phyloP scores from a whole-genome alignment of 208 protist genomes.

The Trypanosoma cruzi region DNA sequence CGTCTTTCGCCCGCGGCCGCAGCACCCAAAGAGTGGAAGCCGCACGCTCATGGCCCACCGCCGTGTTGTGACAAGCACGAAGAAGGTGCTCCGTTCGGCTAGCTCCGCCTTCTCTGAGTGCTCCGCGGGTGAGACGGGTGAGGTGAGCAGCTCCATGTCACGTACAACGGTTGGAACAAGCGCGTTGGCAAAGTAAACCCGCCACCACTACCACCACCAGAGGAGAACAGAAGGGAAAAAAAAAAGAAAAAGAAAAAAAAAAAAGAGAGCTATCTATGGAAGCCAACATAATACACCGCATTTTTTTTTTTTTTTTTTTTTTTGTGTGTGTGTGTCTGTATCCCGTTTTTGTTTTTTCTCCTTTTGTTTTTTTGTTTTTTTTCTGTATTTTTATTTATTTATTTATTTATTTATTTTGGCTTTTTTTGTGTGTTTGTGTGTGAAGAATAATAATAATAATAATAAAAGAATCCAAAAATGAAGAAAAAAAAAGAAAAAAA shows the following conservation, averaged over 20 bases:
- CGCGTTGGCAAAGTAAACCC: slow-evolving; percentile 11
- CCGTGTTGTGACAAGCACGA: slow-evolving; percentile 17
- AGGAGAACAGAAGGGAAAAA: slow-evolving; percentile 4
- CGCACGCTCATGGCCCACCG: not conserved
- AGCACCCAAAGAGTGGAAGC: slow-evolving; percentile 18
- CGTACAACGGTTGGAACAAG: slow-evolving; percentile 28
- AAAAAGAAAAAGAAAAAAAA: slow-evolving; percentile 9
- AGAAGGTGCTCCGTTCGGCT: slow-evolving; percentile 33
- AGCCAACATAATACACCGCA: not conserved
- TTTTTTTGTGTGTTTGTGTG: slow-evolving; percentile 15
- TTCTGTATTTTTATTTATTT: slow-evolving; percentile 22
- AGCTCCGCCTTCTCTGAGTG: slow-evolving; percentile 88
- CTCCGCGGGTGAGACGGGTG: slow-evolving; percentile 78
- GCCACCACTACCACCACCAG: slow-evolving; percentile 1
- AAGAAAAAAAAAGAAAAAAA: not conserved
- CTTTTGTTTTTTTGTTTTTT: slow-evolving; percentile 16
- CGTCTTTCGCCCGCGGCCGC: slow-evolving; percentile 28
- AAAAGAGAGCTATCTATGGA: not conserved
- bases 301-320: not conserved
- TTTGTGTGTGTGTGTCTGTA: not conserved
- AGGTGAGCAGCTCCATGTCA: slow-evolving; percentile 36
- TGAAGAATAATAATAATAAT: not conserved
- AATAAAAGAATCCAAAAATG: not conserved
- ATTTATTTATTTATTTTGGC: not conserved
- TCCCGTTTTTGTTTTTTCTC: not conserved